Evolutionary conservation across 2,329 filamentous ascomycete genomes (phyloP).

Genomic region (Aspergillus pseudoterreus): DNA sequence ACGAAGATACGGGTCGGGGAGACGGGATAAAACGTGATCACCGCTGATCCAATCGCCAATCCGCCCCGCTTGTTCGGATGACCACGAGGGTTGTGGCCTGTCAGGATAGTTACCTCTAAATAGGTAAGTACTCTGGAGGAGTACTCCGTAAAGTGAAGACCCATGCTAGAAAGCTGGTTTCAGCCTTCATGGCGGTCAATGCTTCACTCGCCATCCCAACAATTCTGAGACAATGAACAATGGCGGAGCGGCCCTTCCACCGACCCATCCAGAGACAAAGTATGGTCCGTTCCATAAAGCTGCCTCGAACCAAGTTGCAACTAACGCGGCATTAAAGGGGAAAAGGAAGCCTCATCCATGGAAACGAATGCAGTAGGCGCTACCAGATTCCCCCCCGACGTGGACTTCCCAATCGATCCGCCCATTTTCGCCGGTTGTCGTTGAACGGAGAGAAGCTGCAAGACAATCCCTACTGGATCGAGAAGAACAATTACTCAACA

Average conservation of each 20-base stretch:
- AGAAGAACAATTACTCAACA: conserved; percentile 1
- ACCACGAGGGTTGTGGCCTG: conserved; percentile 15
- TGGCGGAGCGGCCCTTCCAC: conserved; percentile 1
- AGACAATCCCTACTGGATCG: conserved; percentile 5
- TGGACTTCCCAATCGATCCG: conserved; percentile 6
- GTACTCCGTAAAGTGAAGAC: too few species aligned
- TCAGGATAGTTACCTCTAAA: background rate
- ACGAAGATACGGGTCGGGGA: conserved; percentile 4
- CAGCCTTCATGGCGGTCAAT: background rate
- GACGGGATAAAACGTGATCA: conserved; percentile 15
- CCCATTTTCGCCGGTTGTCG: background rate
- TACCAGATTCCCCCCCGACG: background rate
- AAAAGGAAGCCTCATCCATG: background rate
- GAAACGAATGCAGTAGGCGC: background rate
- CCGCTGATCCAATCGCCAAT: conserved; percentile 12
- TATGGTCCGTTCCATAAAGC: too few species aligned
- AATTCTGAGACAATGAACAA: background rate
- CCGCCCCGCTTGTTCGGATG: conserved; percentile 18
- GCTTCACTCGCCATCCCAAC: background rate
- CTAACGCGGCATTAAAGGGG: background rate
- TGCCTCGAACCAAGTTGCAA: background rate
- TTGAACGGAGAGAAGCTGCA: background rate
- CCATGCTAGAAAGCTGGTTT: too few species aligned
- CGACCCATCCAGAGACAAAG: background rate
- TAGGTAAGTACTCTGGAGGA: too few species aligned